Evolutionary conservation across 2,329 filamentous ascomycete genomes (phyloP).

Genomic region (Fusarium haematococcum): DNA sequence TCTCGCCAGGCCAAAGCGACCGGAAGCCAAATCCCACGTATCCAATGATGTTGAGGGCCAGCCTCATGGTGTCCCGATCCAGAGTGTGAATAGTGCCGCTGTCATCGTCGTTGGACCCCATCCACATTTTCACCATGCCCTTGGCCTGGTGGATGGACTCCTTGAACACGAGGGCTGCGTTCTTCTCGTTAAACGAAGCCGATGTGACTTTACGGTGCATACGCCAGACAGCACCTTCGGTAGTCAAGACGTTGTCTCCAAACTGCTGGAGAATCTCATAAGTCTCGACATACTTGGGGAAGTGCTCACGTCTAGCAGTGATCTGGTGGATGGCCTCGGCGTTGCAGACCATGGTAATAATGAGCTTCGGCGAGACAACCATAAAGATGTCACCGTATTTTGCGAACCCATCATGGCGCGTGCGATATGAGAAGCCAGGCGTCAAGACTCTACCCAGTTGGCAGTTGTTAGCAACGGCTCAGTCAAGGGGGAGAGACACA

Average conservation of each 20-base stretch:
- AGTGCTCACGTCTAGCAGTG: constrained; percentile 73
- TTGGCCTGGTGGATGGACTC: constrained; percentile 73
- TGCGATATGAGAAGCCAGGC: constrained; percentile 71
- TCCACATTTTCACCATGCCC: constrained; percentile 71
- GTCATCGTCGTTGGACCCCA: constrained; percentile 47
- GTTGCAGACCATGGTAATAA: constrained; percentile 69
- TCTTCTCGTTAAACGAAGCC: constrained; percentile 81
- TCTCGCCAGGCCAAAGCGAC: constrained; percentile 73
- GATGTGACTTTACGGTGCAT: constrained; percentile 79
- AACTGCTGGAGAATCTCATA: constrained; percentile 60
- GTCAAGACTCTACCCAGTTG: constrained; percentile 58
- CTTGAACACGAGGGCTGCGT: constrained; percentile 74
- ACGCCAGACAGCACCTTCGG: constrained; percentile 77
- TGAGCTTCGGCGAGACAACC: constrained; percentile 67
- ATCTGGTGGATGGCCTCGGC: constrained; percentile 76
- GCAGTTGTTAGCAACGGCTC: constrained; percentile 16
- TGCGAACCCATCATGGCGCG: constrained; percentile 68
- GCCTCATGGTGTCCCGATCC: constrained; percentile 74
- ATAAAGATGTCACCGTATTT: constrained; percentile 73
- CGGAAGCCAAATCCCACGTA: constrained; percentile 78
- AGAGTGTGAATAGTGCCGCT: constrained; percentile 64
- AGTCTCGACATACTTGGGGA: constrained; percentile 62
- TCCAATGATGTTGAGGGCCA: constrained; percentile 68
- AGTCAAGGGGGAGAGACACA: constrained; percentile 41
- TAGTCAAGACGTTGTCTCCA: constrained; percentile 77